phyloP scores from a whole-genome alignment of 2,329 filamentous ascomycete genomes.

The Phyllosticta citribraziliensis region DNA sequence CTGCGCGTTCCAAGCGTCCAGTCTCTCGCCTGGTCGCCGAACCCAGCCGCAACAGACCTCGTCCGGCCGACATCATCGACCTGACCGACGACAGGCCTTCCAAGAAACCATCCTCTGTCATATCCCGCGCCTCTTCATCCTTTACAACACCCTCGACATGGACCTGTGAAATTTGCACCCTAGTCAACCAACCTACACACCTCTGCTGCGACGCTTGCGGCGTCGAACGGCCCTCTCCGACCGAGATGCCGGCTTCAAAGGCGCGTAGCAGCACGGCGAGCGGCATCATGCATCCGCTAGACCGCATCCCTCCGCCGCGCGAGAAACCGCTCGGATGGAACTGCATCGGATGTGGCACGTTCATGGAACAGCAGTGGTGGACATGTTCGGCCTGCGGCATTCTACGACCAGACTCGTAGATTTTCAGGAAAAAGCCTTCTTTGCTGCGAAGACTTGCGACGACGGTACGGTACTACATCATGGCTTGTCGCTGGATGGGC shows the following conservation, averaged over 20 bases:
- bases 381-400: slow-evolving; percentile 49
- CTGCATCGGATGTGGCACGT: slow-evolving; percentile 48
- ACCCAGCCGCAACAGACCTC: slow-evolving; percentile 12
- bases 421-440: no score
- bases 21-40: slow-evolving; percentile 25
- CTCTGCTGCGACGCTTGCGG: slow-evolving; percentile 53
- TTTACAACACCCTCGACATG: slow-evolving; percentile 32
- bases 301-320: slow-evolving; percentile 21
- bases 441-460: no score
- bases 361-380: slow-evolving; percentile 58
- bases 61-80: slow-evolving; percentile 7
- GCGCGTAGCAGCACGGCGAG: slow-evolving; percentile 19
- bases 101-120: slow-evolving; percentile 16
- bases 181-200: slow-evolving; percentile 50
- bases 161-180: slow-evolving; percentile 52
- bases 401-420: neutral
- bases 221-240: slow-evolving; percentile 42
- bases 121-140: neutral
- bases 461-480: no score
- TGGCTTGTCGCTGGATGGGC: no score
- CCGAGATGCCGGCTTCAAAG: slow-evolving; percentile 16
- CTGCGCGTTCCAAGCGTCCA: slow-evolving; percentile 20
- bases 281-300: slow-evolving; percentile 17
- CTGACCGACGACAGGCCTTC: slow-evolving; percentile 11
- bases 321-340: slow-evolving; percentile 47